phyloP scores from a whole-genome alignment of 202 grass and related monocot species.

The Cymbopogon flexuosus region DNA sequence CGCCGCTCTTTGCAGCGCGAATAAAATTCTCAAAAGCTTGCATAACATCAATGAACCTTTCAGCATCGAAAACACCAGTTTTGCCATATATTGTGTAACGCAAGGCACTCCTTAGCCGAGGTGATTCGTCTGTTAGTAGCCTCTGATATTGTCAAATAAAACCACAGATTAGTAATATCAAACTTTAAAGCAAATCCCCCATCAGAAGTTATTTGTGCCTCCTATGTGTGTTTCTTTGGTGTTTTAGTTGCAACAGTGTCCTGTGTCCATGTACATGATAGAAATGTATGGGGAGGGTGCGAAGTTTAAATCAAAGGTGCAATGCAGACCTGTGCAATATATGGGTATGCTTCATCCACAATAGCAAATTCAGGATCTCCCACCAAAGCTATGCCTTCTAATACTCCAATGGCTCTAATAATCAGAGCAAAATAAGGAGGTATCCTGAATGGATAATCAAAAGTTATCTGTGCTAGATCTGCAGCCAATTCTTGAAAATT shows the following conservation, averaged over 20 bases:
- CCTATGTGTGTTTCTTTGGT: not conserved
- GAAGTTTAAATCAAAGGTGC: not conserved
- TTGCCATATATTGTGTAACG: slow-evolving; percentile 97
- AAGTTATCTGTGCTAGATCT: slow-evolving; percentile 95
- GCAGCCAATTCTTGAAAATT: slow-evolving; percentile 97
- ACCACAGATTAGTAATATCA: slow-evolving; percentile 12
- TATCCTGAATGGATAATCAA: slow-evolving; percentile 97
- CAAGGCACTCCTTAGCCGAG: slow-evolving; percentile 71
- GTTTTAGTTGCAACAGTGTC: not conserved
- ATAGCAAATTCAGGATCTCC: slow-evolving; percentile 96
- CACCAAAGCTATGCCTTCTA: slow-evolving; percentile 97
- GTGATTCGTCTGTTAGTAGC: slow-evolving; percentile 92
- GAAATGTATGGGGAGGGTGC: not conserved
- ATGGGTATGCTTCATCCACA: slow-evolving; percentile 98
- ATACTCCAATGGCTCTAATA: slow-evolving; percentile 94
- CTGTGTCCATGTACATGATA: not conserved
- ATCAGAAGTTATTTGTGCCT: not conserved
- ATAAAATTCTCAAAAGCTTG: slow-evolving; percentile 98
- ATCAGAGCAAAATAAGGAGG: slow-evolving; percentile 97
- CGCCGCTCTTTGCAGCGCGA: slow-evolving; percentile 82
- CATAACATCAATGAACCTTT: slow-evolving; percentile 99
- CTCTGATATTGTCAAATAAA: slow-evolving; percentile 51
- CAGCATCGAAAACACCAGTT: slow-evolving; percentile 78
- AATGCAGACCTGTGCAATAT: slow-evolving; percentile 73
- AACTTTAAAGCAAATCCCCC: not conserved